phyloP scores from a whole-genome alignment of 2,329 filamentous ascomycete species.

The Rhynchosporium graminicola region DNA sequence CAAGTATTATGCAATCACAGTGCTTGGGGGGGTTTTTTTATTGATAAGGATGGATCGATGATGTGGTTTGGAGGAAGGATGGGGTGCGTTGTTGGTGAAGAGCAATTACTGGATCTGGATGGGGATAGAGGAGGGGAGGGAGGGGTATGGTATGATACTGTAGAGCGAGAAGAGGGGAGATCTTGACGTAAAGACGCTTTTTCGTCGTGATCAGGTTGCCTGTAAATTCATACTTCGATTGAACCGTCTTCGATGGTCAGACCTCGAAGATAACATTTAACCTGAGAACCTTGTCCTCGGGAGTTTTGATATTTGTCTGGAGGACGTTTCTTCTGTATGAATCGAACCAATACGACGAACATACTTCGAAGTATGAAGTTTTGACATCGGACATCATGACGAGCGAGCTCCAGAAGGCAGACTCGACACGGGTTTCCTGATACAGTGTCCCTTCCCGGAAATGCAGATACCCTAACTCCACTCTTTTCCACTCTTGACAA shows the following conservation, averaged over 20 bases:
- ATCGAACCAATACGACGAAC: no score
- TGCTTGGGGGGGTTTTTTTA: conserved; percentile 15
- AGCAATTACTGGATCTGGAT: not conserved
- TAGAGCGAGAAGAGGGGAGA: not conserved
- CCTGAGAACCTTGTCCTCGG: no score
- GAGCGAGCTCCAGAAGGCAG: no score
- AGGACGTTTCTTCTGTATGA: no score
- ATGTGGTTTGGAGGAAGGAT: not conserved
- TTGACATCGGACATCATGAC: no score
- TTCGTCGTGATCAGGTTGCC: no score
- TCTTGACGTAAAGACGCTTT: not conserved
- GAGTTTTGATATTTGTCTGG: no score
- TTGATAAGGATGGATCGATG: conserved; percentile 9
- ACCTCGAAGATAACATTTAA: no score
- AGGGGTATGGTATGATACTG: not conserved
- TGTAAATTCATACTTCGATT: no score
- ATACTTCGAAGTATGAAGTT: no score
- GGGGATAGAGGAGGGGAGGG: conserved; percentile 5
- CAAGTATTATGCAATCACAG: not conserved
- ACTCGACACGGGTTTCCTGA: not conserved
- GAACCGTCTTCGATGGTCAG: no score
- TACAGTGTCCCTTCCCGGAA: not conserved
- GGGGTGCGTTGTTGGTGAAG: not conserved
- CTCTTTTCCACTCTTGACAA: not conserved
- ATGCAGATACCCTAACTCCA: not conserved